phyloP scores from a whole-genome alignment of 345 rosid genomes.

The Salix viminalis region DNA sequence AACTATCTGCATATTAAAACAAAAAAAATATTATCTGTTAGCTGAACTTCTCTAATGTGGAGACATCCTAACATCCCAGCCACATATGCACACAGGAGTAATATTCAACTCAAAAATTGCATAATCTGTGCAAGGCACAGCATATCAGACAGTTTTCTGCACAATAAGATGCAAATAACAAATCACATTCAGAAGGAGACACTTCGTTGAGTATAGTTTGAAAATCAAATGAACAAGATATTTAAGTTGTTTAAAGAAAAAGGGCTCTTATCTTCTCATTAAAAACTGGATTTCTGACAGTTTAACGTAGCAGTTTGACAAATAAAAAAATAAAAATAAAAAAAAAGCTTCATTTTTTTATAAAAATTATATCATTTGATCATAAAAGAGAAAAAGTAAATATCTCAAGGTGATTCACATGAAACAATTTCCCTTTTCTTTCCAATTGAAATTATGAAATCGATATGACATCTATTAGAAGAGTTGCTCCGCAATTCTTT shows the following conservation, averaged over 20 bases:
- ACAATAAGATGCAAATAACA: background rate
- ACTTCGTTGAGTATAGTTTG: background rate
- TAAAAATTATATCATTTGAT: background rate
- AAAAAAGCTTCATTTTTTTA: background rate
- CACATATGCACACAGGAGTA: background rate
- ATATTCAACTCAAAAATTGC: background rate
- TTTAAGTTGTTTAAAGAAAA: background rate
- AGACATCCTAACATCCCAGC: background rate
- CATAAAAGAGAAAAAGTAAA: too few species aligned
- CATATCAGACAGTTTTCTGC: background rate
- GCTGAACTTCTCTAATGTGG: background rate
- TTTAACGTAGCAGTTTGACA: background rate
- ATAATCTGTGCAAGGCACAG: background rate
- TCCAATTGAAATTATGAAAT: too few species aligned
- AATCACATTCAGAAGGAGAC: background rate
- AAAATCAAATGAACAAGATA: background rate
- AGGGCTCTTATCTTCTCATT: background rate
- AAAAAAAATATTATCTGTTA: background rate
- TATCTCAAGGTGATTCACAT: too few species aligned
- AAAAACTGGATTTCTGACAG: background rate
- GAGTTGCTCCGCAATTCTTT: background rate
- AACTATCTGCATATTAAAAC: conserved; percentile 49
- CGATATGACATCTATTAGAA: too few species aligned
- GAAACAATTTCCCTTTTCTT: too few species aligned
- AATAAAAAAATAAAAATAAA: background rate